These are phyloP conservation scores for Paxillus involutus DNA, from an alignment of 768 basidiomycete species.

Conservation along the genomic window DNA sequence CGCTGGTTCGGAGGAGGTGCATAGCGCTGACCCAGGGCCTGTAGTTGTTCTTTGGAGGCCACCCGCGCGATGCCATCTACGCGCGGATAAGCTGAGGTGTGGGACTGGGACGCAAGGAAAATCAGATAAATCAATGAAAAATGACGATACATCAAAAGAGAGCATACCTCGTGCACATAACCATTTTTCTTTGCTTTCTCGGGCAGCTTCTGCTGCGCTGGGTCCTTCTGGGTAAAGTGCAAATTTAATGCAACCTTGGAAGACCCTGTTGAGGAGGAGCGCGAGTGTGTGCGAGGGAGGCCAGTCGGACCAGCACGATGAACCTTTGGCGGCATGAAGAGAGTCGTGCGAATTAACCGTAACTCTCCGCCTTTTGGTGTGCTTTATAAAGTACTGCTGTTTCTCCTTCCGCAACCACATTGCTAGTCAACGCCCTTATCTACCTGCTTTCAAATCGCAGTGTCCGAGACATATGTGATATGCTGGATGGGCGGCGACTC, in stretches of 20 bases:
- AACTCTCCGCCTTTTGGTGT: conserved; percentile 26
- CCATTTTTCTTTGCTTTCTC: conserved; percentile 55
- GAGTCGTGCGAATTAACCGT: conserved; percentile 23
- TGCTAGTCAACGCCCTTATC: background rate
- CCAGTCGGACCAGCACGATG: conserved; percentile 46
- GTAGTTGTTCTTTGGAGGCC: conserved; percentile 30
- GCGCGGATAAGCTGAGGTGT: conserved; percentile 23
- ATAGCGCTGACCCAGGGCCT: conserved; percentile 31
- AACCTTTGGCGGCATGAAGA: conserved; percentile 50
- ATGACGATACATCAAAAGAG: conserved; percentile 6
- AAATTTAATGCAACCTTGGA: conserved; percentile 60
- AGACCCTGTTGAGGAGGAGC: conserved; percentile 54
- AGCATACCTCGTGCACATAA: conserved; percentile 45
- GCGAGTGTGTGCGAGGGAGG: conserved; percentile 60
- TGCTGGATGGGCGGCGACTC: background rate
- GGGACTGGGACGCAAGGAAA: conserved; percentile 8
- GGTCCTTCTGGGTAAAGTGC: conserved; percentile 69
- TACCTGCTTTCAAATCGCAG: background rate
- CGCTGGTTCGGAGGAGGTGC: conserved; percentile 25
- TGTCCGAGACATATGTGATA: background rate
- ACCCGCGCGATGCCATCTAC: conserved; percentile 29
- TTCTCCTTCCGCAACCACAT: conserved; percentile 5
- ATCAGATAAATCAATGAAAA: conserved; percentile 15
- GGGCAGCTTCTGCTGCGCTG: conserved; percentile 37
- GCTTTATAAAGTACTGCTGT: conserved; percentile 23